Evolutionary conservation across 805 yeast genomes (phyloP).

Genomic region (Zygotorulaspora chibaensis): DNA sequence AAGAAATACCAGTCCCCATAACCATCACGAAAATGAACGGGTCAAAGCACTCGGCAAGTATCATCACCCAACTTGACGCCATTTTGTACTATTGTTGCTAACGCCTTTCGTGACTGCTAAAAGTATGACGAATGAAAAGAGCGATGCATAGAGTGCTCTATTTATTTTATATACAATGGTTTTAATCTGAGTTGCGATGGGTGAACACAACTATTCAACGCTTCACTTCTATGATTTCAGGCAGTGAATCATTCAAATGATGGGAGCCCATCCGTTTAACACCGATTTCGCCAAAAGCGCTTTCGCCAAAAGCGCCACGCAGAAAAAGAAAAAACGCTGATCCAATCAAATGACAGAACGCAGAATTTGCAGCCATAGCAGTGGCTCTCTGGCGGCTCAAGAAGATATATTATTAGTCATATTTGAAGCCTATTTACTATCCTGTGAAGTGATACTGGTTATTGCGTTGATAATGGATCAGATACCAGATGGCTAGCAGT

Average conservation of each 20-base stretch:
- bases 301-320: not conserved
- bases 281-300: not conserved
- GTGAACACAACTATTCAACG: too few relatives aligned
- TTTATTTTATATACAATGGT: too few relatives aligned
- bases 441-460: not conserved
- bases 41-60: slow-evolving; percentile 30
- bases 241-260: too few relatives aligned
- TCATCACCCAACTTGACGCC: slow-evolving; percentile 1
- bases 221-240: not conserved
- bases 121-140: not conserved
- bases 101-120: too few relatives aligned
- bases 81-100: not conserved
- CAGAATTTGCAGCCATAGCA: too few relatives aligned
- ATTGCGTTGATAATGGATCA: slow-evolving; percentile 11
- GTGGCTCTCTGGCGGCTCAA: too few relatives aligned
- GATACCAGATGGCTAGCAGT: slow-evolving; percentile 18
- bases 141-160: not conserved
- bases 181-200: too few relatives aligned
- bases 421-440: too few relatives aligned
- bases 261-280: too few relatives aligned
- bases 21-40: slow-evolving; percentile 66
- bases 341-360: too few relatives aligned
- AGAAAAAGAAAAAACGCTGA: too few relatives aligned
- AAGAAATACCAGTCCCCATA: slow-evolving; percentile 84
- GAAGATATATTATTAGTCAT: too few relatives aligned